Percentiles rank a stretch among this genome's conserved stretches.
phyloP scores from a whole-genome alignment of 2,329 filamentous ascomycete genomes.

The Verticillium dahliae region DNA sequence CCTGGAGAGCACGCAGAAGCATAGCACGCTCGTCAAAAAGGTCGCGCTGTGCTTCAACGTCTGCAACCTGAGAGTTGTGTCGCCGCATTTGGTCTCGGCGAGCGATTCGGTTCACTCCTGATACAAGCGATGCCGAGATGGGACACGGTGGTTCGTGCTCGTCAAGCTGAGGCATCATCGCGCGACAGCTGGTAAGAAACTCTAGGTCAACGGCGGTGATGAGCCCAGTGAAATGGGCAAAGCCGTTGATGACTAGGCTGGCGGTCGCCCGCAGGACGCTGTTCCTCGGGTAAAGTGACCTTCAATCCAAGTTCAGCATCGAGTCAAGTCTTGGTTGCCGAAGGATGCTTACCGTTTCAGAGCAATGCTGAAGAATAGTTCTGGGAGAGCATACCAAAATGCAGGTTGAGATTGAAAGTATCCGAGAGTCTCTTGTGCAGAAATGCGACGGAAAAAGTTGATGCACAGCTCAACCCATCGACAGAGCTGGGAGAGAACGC shows the following conservation, averaged over 20 bases:
- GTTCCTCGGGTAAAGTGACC: background rate
- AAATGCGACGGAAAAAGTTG: background rate
- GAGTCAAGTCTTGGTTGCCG: background rate
- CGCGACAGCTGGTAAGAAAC: background rate
- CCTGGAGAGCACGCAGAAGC: conserved; percentile 36
- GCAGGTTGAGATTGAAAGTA: conserved; percentile 23
- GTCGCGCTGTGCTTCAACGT: conserved; percentile 21
- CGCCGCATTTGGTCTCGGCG: conserved; percentile 15
- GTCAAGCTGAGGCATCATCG: conserved; percentile 10
- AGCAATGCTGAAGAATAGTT: conserved; percentile 35
- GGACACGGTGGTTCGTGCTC: conserved; percentile 28
- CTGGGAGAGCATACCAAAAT: conserved; percentile 49
- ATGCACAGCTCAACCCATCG: background rate
- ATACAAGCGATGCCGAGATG: conserved; percentile 37
- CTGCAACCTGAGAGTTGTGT: conserved; percentile 1
- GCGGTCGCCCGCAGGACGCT: background rate
- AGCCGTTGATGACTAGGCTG: background rate
- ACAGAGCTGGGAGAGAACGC: background rate
- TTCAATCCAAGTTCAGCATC: background rate
- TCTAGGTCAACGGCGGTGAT: background rate
- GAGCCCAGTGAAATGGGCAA: background rate
- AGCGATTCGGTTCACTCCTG: conserved; percentile 29
- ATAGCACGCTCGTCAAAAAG: conserved; percentile 15
- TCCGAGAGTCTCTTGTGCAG: background rate
- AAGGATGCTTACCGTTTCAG: conserved; percentile 9